These are phyloP conservation scores for Dispira parvispora DNA, from an alignment of 192 early-diverging fungal genomes.

Conservation along the genomic window DNA sequence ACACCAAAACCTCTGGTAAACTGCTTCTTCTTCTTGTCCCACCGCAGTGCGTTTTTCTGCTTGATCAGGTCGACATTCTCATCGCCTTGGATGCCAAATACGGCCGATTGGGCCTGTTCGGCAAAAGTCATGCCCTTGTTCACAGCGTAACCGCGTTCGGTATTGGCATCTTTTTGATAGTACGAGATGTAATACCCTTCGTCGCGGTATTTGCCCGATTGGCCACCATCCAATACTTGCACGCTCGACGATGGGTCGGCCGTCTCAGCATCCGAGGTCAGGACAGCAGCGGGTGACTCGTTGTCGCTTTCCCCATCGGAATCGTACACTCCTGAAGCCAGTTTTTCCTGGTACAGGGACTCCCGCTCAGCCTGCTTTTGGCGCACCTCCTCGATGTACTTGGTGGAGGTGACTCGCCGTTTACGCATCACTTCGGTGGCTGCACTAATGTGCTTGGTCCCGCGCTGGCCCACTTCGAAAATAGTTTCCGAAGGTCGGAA, in stretches of 20 bases:
- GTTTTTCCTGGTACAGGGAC: neutral
- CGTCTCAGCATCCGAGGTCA: neutral
- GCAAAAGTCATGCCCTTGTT: slow-evolving; percentile 53
- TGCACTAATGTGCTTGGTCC: slow-evolving; percentile 51
- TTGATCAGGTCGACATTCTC: slow-evolving; percentile 47
- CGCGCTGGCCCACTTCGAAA: slow-evolving; percentile 84
- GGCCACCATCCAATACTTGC: neutral
- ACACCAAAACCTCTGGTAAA: slow-evolving; percentile 70
- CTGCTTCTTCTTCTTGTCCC: slow-evolving; percentile 89
- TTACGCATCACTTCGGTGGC: slow-evolving; percentile 50
- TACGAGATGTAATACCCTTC: slow-evolving; percentile 81
- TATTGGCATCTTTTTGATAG: slow-evolving; percentile 63
- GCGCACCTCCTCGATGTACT: slow-evolving; percentile 20
- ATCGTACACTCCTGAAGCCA: slow-evolving; percentile 1
- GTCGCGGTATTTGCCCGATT: slow-evolving; percentile 40
- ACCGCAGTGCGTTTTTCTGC: slow-evolving; percentile 50
- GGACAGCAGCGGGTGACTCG: neutral
- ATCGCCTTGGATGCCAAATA: slow-evolving; percentile 65
- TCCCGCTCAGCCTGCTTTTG: slow-evolving; percentile 11
- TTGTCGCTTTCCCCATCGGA: slow-evolving; percentile 6
- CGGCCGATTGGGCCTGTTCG: slow-evolving; percentile 61
- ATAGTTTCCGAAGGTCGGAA: slow-evolving; percentile 87
- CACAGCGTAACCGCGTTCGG: slow-evolving; percentile 71
- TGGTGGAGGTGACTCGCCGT: slow-evolving; percentile 25
- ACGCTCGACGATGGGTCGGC: neutral